Evolutionary conservation across 2,329 filamentous ascomycete species (phyloP).

Genomic region (Cladophialophora bantiana): DNA sequence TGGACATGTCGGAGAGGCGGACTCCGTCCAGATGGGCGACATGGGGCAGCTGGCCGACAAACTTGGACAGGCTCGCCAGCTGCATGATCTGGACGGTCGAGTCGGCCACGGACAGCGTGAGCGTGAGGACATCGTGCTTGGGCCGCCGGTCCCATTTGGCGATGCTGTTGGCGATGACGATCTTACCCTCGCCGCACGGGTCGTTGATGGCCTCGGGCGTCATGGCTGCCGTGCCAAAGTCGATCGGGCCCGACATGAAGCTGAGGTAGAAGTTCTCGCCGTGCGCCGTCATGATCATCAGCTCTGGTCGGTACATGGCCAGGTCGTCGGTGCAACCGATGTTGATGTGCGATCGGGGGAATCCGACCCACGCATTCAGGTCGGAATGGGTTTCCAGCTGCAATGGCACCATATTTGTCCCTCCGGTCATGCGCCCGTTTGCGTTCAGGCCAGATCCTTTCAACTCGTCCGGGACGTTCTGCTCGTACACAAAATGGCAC

Average conservation of each 20-base stretch:
- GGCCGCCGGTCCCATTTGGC: slow-evolving; percentile 35
- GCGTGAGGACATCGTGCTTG: slow-evolving; percentile 35
- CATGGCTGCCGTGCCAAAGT: slow-evolving; percentile 34
- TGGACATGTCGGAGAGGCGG: neutral
- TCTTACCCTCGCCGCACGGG: slow-evolving; percentile 36
- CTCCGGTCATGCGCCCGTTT: slow-evolving; percentile 32
- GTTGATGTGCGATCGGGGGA: slow-evolving; percentile 34
- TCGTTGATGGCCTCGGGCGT: slow-evolving; percentile 21
- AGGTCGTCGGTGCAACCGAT: slow-evolving; percentile 23
- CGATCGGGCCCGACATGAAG: slow-evolving; percentile 36
- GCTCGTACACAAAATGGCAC: slow-evolving; percentile 32
- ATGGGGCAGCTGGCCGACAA: slow-evolving; percentile 2
- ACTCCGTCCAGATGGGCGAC: neutral
- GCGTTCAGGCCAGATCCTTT: slow-evolving; percentile 9
- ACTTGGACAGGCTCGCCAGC: slow-evolving; percentile 4
- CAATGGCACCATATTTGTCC: slow-evolving; percentile 36
- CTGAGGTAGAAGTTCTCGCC: slow-evolving; percentile 34
- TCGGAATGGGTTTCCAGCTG: slow-evolving; percentile 3
- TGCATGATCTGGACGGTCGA: slow-evolving; percentile 31
- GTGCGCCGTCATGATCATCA: slow-evolving; percentile 33
- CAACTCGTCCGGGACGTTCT: slow-evolving; percentile 20
- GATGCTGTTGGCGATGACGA: slow-evolving; percentile 40
- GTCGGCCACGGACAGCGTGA: slow-evolving; percentile 38
- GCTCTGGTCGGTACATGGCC: slow-evolving; percentile 34
- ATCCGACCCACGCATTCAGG: slow-evolving; percentile 27